phyloP scores from a whole-genome alignment of 306 rosid genomes.

The Lablab purpureus region DNA sequence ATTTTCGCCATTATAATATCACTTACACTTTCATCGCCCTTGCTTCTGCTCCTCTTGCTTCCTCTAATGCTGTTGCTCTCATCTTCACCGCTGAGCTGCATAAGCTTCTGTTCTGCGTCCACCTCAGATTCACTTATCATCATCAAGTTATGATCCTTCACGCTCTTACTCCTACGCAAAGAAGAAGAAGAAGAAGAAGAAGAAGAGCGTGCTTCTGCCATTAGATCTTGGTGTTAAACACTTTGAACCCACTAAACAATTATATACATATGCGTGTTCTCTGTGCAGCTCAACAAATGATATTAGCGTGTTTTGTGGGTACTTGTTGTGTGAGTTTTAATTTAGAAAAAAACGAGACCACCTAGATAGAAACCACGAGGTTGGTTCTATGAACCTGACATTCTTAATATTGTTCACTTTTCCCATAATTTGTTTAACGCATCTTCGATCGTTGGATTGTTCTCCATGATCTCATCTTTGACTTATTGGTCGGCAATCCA shows the following conservation, averaged over 20 bases:
- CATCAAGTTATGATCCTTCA: slow-evolving; percentile 10
- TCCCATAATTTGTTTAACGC: neutral
- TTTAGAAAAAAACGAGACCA: neutral
- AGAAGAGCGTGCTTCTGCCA: slow-evolving; percentile 21
- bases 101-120: slow-evolving; percentile 61
- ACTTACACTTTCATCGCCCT: slow-evolving; percentile 22
- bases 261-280: neutral
- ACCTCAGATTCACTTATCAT: slow-evolving; percentile 49
- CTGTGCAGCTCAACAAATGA: neutral
- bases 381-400: slow-evolving; percentile 53
- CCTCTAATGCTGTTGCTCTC: neutral
- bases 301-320: slow-evolving; percentile 49
- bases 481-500: slow-evolving; percentile 16
- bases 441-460: slow-evolving; percentile 42
- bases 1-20: slow-evolving; percentile 49
- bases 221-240: neutral
- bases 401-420: neutral
- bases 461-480: neutral
- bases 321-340: slow-evolving; percentile 47
- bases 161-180: slow-evolving; percentile 7
- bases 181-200: neutral
- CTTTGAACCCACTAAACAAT: neutral
- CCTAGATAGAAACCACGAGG: slow-evolving; percentile 58
- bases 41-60: slow-evolving; percentile 31
- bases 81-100: slow-evolving; percentile 69